A percentile compares a stretch with the other conserved stretches of the same genome.
phyloP scores from a whole-genome alignment of 2,329 filamentous ascomycete species.

The Sclerotinia nivalis region DNA sequence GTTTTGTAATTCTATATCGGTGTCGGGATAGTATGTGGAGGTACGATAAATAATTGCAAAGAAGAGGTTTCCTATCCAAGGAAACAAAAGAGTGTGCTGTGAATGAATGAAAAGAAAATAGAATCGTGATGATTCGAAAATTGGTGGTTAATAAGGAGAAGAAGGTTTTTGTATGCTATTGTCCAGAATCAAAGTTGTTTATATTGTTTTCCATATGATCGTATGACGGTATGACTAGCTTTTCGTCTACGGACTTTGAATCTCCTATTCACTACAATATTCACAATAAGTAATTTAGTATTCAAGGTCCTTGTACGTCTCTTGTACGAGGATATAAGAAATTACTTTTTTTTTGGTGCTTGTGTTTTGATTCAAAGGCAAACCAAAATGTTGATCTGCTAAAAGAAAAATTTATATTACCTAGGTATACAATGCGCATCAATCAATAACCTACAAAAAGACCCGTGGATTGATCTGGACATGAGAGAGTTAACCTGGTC shows the following conservation, averaged over 20 bases:
- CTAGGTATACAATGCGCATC: background rate
- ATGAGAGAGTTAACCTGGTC: background rate
- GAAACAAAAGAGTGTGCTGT: slow-evolving; percentile 14
- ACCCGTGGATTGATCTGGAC: background rate
- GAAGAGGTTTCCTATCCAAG: background rate
- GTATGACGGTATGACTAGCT: background rate
- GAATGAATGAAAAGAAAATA: slow-evolving; percentile 4
- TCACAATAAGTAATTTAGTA: background rate
- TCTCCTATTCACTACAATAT: slow-evolving; percentile 13
- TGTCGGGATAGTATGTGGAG: background rate
- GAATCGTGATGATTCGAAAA: slow-evolving; percentile 18
- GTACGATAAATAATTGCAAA: background rate
- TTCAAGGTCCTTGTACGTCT: background rate
- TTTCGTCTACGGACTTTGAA: slow-evolving; percentile 1
- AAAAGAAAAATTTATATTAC: background rate
- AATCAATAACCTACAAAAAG: slow-evolving; percentile 6
- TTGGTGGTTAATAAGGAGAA: background rate
- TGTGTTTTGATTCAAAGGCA: slow-evolving; percentile 4
- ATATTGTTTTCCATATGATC: slow-evolving; percentile 5
- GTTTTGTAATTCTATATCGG: too few species aligned
- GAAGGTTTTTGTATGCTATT: background rate
- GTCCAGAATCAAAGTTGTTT: slow-evolving; percentile 1
- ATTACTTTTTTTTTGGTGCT: slow-evolving; percentile 2
- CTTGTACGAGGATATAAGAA: slow-evolving; percentile 1
- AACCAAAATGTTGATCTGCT: background rate